Base-by-base conservation (phyloP, 2,329 filamentous ascomycete genomes). In the Paecilomyces formosus region DNA sequence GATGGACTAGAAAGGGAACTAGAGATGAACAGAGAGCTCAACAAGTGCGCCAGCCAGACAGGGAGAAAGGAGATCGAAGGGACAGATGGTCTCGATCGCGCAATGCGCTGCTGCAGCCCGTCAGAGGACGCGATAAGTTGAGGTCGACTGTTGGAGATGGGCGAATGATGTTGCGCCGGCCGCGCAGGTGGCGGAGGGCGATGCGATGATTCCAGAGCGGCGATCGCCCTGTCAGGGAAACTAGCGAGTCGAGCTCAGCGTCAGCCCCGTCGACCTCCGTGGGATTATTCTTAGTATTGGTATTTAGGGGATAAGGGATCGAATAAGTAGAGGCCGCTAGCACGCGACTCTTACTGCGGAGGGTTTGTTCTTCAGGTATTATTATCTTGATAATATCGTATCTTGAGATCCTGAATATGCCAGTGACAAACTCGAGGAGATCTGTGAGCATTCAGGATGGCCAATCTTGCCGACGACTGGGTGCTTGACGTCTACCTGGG, bases 51-150 rank as follows among this genome's bases (percentile, higher is more conserved):
- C 30, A 31, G 30, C 53, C 21, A 22, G 57, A 50, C 39, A 59
- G 33, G 45, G 24, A 55, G 59, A 61, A 35, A 61, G 57, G 53
- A 60, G 55, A 54, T 55, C 57, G 31, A 54, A 57, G 52, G 57
- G 54, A 57, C 56, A 51, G 39, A 18, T 45, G 35, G 35, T 45
- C 35, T 45, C 35, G 15, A 45, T 45, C 35, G 35, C 35, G 35
- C 35, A 45, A 45, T 45, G 35, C 35, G 13, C 7, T 31, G 30
- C 11, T 31, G 30, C 30, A 31, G 15, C 35, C 35, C 18, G 50
- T 52, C 26, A 11, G 8, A 52, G 8, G 22, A 28, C 50, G 50
- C 21, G 50, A 24, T 24, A 24, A 52, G 22, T 24, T n/a, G 28
- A 4, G 50, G 50, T 26, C 50, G 50, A 52, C 3, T 28, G 50